These are phyloP conservation scores for Mucor sp. DNA, from an alignment of 371 early-diverging fungal genomes.

Conservation along the genomic window DNA sequence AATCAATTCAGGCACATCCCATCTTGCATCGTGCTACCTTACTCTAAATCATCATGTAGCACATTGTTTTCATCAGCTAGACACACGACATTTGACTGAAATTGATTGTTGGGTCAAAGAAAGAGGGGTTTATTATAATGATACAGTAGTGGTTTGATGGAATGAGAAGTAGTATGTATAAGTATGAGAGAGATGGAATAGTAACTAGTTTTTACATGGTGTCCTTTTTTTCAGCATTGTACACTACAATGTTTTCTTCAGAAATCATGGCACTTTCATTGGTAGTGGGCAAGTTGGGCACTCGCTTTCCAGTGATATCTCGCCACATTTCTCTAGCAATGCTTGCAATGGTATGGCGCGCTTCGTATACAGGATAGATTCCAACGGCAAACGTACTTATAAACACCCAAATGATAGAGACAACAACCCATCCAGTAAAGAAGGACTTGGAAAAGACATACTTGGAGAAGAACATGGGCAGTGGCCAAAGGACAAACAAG, in stretches of 20 bases:
- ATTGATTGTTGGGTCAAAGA: not conserved
- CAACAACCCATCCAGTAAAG: conserved; percentile 70
- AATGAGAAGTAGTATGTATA: not conserved
- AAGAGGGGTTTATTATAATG: not conserved
- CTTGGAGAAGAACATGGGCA: conserved; percentile 66
- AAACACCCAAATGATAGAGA: conserved; percentile 67
- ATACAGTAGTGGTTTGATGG: not conserved
- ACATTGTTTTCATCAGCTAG: not conserved
- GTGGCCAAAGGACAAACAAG: conserved; percentile 66
- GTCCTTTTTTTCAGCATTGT: conserved; percentile 19
- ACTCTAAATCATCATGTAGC: conserved; percentile 3
- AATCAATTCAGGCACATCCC: not conserved
- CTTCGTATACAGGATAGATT: conserved; percentile 63
- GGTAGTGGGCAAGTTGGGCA: conserved; percentile 17
- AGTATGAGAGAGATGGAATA: not conserved
- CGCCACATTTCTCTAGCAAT: conserved; percentile 44
- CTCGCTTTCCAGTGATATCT: conserved; percentile 40
- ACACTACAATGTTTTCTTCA: conserved; percentile 26
- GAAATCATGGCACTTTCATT: conserved; percentile 11
- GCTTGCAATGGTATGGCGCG: conserved; percentile 42
- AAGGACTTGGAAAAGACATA: conserved; percentile 66
- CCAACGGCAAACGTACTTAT: conserved; percentile 56
- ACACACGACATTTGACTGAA: not conserved
- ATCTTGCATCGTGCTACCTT: not conserved
- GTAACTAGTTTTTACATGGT: not conserved